Evolutionary conservation across 805 yeast genomes (phyloP).

Genomic region (Yarrowia sp.): DNA sequence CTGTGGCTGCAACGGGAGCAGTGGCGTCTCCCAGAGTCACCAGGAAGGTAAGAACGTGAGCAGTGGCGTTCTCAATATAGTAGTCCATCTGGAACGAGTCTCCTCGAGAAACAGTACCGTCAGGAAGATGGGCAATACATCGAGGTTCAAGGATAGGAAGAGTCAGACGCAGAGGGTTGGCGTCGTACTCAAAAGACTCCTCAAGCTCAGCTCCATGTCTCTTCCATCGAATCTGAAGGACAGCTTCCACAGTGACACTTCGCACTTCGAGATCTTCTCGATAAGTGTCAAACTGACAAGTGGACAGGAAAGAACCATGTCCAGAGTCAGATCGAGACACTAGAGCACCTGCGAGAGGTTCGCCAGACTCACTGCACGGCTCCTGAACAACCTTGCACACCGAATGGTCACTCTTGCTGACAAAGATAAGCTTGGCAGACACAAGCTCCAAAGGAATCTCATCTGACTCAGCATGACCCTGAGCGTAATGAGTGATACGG

Average conservation of each 20-base stretch:
- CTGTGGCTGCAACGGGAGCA: slow-evolving; percentile 26
- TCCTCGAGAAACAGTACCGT: slow-evolving; percentile 12
- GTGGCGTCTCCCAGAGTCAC: slow-evolving; percentile 51
- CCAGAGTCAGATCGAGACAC: slow-evolving; percentile 20
- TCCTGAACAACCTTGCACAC: slow-evolving; percentile 10
- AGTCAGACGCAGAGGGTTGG: slow-evolving; percentile 49
- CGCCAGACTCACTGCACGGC: not conserved
- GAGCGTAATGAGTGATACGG: slow-evolving; percentile 27
- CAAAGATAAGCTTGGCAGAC: slow-evolving; percentile 11
- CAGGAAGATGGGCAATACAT: slow-evolving; percentile 54
- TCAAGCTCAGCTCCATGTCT: not conserved
- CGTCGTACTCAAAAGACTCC: slow-evolving; percentile 14
- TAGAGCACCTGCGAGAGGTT: slow-evolving; percentile 6
- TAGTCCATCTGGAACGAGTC: slow-evolving; percentile 48
- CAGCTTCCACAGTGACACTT: slow-evolving; percentile 43
- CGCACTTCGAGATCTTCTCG: slow-evolving; percentile 41
- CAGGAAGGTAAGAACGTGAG: slow-evolving; percentile 68
- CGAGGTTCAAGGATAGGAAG: slow-evolving; percentile 76
- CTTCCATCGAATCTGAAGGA: slow-evolving; percentile 19
- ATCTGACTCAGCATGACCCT: slow-evolving; percentile 12
- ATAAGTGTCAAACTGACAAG: slow-evolving; percentile 41
- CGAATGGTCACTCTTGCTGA: not conserved
- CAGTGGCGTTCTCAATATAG: slow-evolving; percentile 76
- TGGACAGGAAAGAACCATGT: slow-evolving; percentile 25
- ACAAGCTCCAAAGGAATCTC: slow-evolving; percentile 25